Evolutionary conservation across 2,329 filamentous ascomycete species (phyloP).

Genomic region (Cephalotrichum gorgonifer): DNA sequence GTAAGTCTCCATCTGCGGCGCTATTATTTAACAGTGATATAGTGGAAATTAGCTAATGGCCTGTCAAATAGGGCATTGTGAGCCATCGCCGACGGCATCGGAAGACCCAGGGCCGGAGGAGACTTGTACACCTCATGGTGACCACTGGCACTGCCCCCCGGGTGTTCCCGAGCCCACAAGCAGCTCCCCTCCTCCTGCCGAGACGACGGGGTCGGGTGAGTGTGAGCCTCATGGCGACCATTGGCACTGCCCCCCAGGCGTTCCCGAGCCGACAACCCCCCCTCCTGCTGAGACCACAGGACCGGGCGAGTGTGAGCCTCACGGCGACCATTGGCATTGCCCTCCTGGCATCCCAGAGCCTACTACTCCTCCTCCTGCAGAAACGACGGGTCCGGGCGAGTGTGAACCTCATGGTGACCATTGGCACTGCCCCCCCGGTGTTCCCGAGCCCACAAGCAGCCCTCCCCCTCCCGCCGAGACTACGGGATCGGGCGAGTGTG

Average conservation of each 20-base stretch:
- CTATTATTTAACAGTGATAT: not conserved
- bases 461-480: not conserved
- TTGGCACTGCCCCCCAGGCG: conserved; percentile 11
- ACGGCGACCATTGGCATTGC: no score
- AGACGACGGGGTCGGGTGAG: not conserved
- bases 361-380: conserved; percentile 5
- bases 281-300: not conserved
- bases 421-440: conserved; percentile 8
- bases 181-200: not conserved
- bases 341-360: conserved; percentile 9
- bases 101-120: not conserved
- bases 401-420: conserved; percentile 7
- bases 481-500: conserved; percentile 6
- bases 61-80: conserved; percentile 9
- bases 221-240: no score
- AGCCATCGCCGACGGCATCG: not conserved
- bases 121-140: conserved; percentile 5
- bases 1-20: not conserved
- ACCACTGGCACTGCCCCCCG: conserved; percentile 9
- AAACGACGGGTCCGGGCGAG: not conserved
- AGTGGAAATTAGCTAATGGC: not conserved
- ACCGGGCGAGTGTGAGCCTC: conserved; percentile 7
- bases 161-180: not conserved
- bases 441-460: not conserved
- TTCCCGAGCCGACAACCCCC: not conserved